Evolutionary conservation across 495 filamentous ascomycete species (phyloP).

Genomic region (Penicillium psychrofluorescens): DNA sequence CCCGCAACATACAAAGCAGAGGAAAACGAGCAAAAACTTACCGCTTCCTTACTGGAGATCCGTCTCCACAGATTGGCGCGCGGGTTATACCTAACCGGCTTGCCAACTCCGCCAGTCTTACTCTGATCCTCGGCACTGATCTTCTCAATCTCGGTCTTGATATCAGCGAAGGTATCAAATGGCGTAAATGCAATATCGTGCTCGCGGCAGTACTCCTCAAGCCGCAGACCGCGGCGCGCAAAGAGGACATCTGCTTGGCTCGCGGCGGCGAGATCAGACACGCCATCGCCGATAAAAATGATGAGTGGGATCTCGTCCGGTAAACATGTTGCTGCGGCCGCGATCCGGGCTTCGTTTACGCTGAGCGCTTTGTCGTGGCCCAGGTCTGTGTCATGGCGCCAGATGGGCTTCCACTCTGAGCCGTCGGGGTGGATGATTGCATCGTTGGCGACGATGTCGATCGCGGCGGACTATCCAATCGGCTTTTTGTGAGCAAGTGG

Average conservation of each 20-base stretch:
- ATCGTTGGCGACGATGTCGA: conserved; percentile 69
- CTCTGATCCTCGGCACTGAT: conserved; percentile 55
- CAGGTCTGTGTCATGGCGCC: conserved; percentile 59
- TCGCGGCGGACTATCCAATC: conserved; percentile 36
- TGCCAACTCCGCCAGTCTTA: conserved; percentile 57
- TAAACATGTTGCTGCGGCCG: conserved; percentile 44
- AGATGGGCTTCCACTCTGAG: conserved; percentile 59
- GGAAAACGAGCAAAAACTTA: conserved; percentile 9
- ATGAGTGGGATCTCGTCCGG: conserved; percentile 62
- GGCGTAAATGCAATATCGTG: conserved; percentile 55
- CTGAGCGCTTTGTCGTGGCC: conserved; percentile 67
- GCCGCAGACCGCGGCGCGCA: conserved; percentile 56
- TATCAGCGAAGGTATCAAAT: conserved; percentile 63
- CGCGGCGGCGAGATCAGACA: conserved; percentile 67
- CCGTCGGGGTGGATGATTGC: conserved; percentile 53
- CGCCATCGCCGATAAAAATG: conserved; percentile 73
- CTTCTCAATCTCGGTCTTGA: conserved; percentile 54
- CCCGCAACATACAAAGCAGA: background rate
- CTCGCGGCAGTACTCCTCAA: conserved; percentile 66
- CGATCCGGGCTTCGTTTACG: conserved; percentile 51
- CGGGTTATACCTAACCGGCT: conserved; percentile 60
- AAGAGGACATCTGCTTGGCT: conserved; percentile 72
- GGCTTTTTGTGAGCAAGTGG: background rate
- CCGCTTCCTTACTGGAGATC: conserved; percentile 50
- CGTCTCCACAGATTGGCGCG: conserved; percentile 66